Conservation (phyloP, 495 filamentous ascomycete species). For the Chlorociboria aeruginascens region DNA sequence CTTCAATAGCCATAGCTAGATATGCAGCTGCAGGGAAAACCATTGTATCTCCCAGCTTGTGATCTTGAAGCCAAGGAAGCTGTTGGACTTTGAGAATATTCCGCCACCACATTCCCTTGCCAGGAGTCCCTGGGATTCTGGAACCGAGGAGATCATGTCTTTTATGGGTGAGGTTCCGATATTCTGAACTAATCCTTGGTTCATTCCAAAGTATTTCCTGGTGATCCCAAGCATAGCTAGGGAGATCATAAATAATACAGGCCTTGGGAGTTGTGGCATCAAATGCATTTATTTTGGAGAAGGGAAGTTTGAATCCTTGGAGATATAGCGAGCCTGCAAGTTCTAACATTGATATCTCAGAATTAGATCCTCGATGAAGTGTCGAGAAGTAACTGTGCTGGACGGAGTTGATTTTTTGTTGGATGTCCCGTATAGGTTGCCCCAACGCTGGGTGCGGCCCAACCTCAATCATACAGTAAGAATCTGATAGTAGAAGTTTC, state of each 20-base stretch:
- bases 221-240: slow-evolving; percentile 24
- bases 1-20: slow-evolving; percentile 43
- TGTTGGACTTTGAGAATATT: slow-evolving; percentile 19
- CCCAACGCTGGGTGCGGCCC: slow-evolving; percentile 54
- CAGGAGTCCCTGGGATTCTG: slow-evolving; percentile 11
- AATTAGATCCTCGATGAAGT: slow-evolving; percentile 24
- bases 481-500: neutral
- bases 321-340: slow-evolving; percentile 28
- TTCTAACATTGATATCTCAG: slow-evolving; percentile 21
- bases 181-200: slow-evolving; percentile 16
- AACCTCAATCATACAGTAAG: slow-evolving; percentile 33
- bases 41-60: slow-evolving; percentile 6
- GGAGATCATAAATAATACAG: slow-evolving; percentile 19
- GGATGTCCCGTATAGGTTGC: slow-evolving; percentile 36
- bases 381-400: slow-evolving; percentile 32
- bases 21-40: slow-evolving; percentile 30
- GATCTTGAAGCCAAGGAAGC: slow-evolving; percentile 14
- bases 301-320: slow-evolving; percentile 18
- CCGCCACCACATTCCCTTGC: slow-evolving; percentile 21
- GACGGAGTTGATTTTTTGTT: slow-evolving; percentile 26
- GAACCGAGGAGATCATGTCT: slow-evolving; percentile 26
- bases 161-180: slow-evolving; percentile 15
- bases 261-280: neutral
- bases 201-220: slow-evolving; percentile 19
- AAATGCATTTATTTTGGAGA: slow-evolving; percentile 19